Percentiles rank a stretch among this genome's conserved stretches.
phyloP scores from a whole-genome alignment of 73 alveolate species.

The Paramecium sonneborni region DNA sequence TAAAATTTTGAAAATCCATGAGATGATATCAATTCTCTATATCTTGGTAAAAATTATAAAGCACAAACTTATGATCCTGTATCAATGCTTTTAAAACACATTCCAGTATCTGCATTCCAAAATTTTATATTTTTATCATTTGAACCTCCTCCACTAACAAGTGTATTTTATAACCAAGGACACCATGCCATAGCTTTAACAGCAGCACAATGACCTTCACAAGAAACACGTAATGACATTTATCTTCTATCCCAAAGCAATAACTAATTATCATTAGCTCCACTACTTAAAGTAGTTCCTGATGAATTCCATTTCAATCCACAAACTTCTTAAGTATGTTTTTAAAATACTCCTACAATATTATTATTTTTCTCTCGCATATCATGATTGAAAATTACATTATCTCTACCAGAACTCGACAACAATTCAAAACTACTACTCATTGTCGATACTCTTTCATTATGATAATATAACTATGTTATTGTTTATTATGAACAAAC shows the following conservation, averaged over 20 bases:
- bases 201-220: slow-evolving; percentile 97
- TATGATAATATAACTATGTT: slow-evolving; percentile 81
- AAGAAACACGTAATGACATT: slow-evolving; percentile 67
- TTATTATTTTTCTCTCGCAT: slow-evolving; percentile 79
- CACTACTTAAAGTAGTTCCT: slow-evolving; percentile 89
- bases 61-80: slow-evolving; percentile 96
- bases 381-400: slow-evolving; percentile 84
- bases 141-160: slow-evolving; percentile 99
- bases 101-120: slow-evolving; percentile 93
- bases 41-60: slow-evolving; percentile 82
- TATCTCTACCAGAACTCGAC: slow-evolving; percentile 87
- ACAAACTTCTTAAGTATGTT: slow-evolving; percentile 93
- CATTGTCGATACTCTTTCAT: slow-evolving; percentile 85
- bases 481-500: slow-evolving; percentile 65
- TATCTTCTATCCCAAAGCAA: slow-evolving; percentile 84
- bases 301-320: slow-evolving; percentile 95
- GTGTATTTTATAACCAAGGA: slow-evolving; percentile 93
- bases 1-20: slow-evolving; percentile 96
- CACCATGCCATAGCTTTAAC: slow-evolving; percentile 99
- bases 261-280: slow-evolving; percentile 93
- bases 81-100: slow-evolving; percentile 75
- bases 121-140: slow-evolving; percentile 92
- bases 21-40: slow-evolving; percentile 87
- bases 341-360: slow-evolving; percentile 74
- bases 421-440: slow-evolving; percentile 86